Evolutionary conservation across 768 basidiomycete species (phyloP).

Genomic region (Tylopilus vinaceipallidus): DNA sequence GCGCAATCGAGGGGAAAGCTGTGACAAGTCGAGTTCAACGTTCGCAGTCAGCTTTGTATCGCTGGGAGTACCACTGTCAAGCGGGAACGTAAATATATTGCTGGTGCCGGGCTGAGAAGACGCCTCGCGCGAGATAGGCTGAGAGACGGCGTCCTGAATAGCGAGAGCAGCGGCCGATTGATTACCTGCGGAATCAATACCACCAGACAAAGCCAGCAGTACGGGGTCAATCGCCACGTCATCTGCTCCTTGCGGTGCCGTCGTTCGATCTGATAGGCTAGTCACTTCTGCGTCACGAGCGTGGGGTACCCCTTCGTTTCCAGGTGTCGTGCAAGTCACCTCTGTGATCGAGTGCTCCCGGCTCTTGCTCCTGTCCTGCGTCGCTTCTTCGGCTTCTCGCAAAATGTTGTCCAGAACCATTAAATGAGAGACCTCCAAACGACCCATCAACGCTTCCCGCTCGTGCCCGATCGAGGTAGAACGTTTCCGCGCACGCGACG

Average conservation of each 20-base stretch:
- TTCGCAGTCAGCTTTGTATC: neutral
- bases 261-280: neutral
- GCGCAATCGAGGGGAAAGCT: conserved; percentile 47
- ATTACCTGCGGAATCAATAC: neutral
- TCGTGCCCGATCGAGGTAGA: neutral
- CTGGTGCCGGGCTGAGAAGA: neutral
- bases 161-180: neutral
- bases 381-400: conserved; percentile 29
- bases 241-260: conserved; percentile 1
- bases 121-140: neutral
- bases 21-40: conserved; percentile 16
- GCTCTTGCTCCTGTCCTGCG: conserved; percentile 2
- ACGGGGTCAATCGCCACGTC: conserved; percentile 31
- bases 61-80: neutral
- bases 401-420: conserved; percentile 37
- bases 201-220: conserved; percentile 27
- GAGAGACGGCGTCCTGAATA: neutral
- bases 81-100: neutral
- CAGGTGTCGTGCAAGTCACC: neutral
- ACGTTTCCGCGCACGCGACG: neutral
- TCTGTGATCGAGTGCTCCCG: conserved; percentile 8
- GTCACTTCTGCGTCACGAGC: neutral
- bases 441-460: conserved; percentile 28
- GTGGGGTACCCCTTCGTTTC: conserved; percentile 3
- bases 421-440: conserved; percentile 32